Evolutionary conservation across 164 flowering plant genomes (phyloP).

Genomic region (Akebia trifoliata): DNA sequence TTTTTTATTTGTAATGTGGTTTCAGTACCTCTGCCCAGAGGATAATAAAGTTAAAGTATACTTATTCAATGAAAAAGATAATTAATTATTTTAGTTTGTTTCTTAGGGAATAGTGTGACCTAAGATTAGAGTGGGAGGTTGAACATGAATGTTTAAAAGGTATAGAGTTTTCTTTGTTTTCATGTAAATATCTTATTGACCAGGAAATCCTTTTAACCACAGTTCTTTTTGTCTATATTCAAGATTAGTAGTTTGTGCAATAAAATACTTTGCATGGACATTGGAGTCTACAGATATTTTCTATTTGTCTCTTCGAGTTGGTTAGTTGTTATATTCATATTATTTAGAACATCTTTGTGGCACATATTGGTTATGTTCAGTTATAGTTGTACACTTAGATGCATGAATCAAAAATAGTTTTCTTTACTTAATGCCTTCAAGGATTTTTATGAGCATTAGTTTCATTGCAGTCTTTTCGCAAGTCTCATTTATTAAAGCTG

Average conservation of each 20-base stretch:
- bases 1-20: no score
- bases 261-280: neutral
- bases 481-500: conserved; percentile 81
- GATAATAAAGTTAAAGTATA: no score
- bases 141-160: neutral
- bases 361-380: neutral
- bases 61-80: no score
- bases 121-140: neutral
- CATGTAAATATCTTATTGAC: neutral
- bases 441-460: neutral
- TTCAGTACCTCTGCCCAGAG: no score
- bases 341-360: neutral
- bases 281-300: neutral
- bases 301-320: neutral
- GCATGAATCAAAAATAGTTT: neutral
- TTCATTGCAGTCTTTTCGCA: conserved; percentile 73
- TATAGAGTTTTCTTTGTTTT: neutral
- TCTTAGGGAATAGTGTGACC: neutral
- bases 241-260: neutral
- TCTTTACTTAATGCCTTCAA: neutral
- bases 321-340: neutral
- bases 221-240: neutral
- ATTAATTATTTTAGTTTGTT: neutral
- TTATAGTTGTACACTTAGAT: neutral
- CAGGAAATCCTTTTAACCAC: neutral